Conservation (phyloP, 176 grass and related monocot genomes). For the Aegilops bicornis region DNA sequence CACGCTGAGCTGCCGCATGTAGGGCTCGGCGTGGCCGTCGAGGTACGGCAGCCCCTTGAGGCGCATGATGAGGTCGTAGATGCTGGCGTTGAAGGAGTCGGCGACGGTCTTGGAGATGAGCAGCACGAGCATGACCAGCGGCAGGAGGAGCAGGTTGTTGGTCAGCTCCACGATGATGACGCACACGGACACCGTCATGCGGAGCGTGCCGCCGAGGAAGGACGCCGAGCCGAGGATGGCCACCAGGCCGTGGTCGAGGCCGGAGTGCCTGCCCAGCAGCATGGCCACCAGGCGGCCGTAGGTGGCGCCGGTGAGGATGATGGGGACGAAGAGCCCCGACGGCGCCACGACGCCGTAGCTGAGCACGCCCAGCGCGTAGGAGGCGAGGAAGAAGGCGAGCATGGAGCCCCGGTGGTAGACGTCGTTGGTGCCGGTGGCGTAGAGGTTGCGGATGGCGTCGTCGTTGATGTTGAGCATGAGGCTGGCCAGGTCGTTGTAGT, state of each 20-base stretch:
- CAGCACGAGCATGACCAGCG: constrained; percentile 88
- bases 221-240: constrained; percentile 89
- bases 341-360: constrained; percentile 95
- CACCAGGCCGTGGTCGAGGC: constrained; percentile 86
- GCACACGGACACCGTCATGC: constrained; percentile 88
- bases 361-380: constrained; percentile 72
- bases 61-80: constrained; percentile 80
- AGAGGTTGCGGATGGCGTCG: constrained; percentile 89
- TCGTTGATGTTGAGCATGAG: constrained; percentile 92
- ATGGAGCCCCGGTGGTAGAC: constrained; percentile 70
- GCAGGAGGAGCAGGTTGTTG: constrained; percentile 92
- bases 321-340: constrained; percentile 79
- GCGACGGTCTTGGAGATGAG: constrained; percentile 89
- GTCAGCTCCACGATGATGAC: constrained; percentile 85
- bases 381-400: constrained; percentile 61
- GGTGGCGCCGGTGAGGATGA: constrained; percentile 90
- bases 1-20: constrained; percentile 89
- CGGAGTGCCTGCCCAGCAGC: constrained; percentile 49
- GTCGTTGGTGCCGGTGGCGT: constrained; percentile 66
- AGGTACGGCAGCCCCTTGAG: constrained; percentile 89
- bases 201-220: constrained; percentile 85
- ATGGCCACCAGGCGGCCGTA: constrained; percentile 77
- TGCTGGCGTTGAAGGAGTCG: constrained; percentile 81
- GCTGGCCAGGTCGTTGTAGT: constrained; percentile 94
- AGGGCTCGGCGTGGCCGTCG: constrained; percentile 79